These are phyloP conservation scores for Fusarium staphyleae DNA, from an alignment of 2,329 filamentous ascomycete genomes.

Conservation along the genomic window DNA sequence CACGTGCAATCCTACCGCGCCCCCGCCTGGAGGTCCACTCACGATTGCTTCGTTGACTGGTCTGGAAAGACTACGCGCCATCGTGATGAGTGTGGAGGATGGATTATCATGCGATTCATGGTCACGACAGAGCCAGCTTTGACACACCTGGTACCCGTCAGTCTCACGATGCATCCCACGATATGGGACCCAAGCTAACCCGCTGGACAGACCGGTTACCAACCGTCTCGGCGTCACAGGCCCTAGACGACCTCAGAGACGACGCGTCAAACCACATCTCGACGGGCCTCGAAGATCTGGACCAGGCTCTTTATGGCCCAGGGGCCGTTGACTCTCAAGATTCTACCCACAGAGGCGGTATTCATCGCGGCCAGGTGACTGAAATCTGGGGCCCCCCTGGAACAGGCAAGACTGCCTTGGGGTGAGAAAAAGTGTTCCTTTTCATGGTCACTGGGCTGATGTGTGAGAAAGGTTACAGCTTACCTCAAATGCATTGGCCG, in stretches of 20 bases:
- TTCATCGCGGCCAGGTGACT: slow-evolving; percentile 78
- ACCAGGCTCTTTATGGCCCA: slow-evolving; percentile 51
- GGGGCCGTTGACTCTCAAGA: slow-evolving; percentile 19
- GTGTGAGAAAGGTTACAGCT: slow-evolving; percentile 70
- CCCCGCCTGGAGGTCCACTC: slow-evolving; percentile 10
- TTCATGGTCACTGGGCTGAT: slow-evolving; percentile 17
- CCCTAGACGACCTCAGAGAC: slow-evolving; percentile 65
- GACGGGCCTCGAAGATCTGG: slow-evolving; percentile 63
- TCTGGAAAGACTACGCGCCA: slow-evolving; percentile 24
- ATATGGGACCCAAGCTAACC: slow-evolving; percentile 22
- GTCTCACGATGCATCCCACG: slow-evolving; percentile 39
- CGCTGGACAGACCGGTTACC: slow-evolving; percentile 70
- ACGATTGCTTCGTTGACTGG: slow-evolving; percentile 26
- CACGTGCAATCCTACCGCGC: too few relatives aligned
- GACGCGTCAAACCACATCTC: slow-evolving; percentile 59
- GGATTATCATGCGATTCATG: slow-evolving; percentile 67
- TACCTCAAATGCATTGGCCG: slow-evolving; percentile 66
- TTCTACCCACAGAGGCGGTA: slow-evolving; percentile 56
- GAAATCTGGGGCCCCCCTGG: slow-evolving; percentile 91
- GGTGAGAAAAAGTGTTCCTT: slow-evolving; percentile 58
- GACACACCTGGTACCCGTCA: slow-evolving; percentile 60
- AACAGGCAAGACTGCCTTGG: slow-evolving; percentile 82
- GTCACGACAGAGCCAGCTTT: slow-evolving; percentile 68
- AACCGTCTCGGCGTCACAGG: slow-evolving; percentile 78
- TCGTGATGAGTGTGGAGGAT: slow-evolving; percentile 48